phyloP scores from a whole-genome alignment of 1,284 basidiomycete genomes.

The Papiliotrema flavescens region DNA sequence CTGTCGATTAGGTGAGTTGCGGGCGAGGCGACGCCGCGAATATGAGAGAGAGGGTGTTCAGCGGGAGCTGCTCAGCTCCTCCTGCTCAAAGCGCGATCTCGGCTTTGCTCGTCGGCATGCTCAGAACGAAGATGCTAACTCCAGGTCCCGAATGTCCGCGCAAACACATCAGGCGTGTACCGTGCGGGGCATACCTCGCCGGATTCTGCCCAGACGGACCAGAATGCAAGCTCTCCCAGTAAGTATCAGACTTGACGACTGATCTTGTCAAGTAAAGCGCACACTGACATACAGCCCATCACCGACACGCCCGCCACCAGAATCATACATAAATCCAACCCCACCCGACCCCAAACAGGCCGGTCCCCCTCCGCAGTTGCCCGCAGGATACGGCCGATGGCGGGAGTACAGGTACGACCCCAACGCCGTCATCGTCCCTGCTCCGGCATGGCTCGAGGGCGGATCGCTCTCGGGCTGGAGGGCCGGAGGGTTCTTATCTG shows the following conservation, averaged over 20 bases:
- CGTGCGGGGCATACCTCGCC: constrained; percentile 86
- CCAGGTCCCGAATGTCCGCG: constrained; percentile 82
- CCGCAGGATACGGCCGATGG: constrained; percentile 65
- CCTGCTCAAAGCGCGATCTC: too few relatives aligned
- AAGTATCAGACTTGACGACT: constrained; percentile 50
- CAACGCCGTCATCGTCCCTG: constrained; percentile 44
- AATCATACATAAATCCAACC: constrained; percentile 73
- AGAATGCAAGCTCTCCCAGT: constrained; percentile 89
- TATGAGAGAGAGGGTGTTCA: not conserved
- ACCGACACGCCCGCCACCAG: constrained; percentile 57
- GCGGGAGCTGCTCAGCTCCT: too few relatives aligned
- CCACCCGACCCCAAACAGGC: constrained; percentile 71
- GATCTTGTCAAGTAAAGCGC: constrained; percentile 3
- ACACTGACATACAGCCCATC: constrained; percentile 21
- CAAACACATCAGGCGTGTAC: constrained; percentile 86
- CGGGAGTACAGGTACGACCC: constrained; percentile 78
- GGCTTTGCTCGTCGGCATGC: not conserved
- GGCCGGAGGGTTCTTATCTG: constrained; percentile 5
- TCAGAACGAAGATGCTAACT: not conserved
- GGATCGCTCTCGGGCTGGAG: constrained; percentile 3
- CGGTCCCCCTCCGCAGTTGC: constrained; percentile 72
- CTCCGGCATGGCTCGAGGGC: constrained; percentile 41
- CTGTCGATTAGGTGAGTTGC: constrained; percentile 73
- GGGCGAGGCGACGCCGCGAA: constrained; percentile 5
- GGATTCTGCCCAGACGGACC: constrained; percentile 95